Evolutionary conservation across 441 rosid species (phyloP).

Genomic region (Populus hybrid): DNA sequence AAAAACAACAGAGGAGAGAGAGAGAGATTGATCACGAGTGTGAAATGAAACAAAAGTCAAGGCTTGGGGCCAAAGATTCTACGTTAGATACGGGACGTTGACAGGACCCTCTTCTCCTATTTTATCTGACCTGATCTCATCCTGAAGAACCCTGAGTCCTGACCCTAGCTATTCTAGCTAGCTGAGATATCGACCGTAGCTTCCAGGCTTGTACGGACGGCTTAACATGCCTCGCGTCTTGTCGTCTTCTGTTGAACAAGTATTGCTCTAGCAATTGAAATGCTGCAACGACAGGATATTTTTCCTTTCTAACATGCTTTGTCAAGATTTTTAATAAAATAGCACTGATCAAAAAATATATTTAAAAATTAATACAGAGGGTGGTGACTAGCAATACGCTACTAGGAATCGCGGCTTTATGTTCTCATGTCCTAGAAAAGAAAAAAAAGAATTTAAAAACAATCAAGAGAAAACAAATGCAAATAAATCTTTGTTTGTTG

Average conservation of each 20-base stretch:
- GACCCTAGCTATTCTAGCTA: neutral
- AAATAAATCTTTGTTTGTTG: no score
- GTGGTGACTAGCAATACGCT: no score
- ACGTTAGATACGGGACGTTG: slow-evolving; percentile 24
- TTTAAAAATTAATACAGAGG: no score
- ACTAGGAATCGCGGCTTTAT: no score
- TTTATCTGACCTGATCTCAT: neutral
- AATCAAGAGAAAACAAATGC: no score
- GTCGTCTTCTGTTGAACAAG: neutral
- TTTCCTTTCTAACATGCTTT: neutral
- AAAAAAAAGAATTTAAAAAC: no score
- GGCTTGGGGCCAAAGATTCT: slow-evolving; percentile 22
- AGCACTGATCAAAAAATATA: no score
- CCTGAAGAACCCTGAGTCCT: neutral
- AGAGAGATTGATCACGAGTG: neutral
- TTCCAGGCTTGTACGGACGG: neutral
- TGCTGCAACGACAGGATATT: neutral
- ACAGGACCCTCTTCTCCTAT: neutral
- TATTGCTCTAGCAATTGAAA: no score
- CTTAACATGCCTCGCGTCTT: neutral
- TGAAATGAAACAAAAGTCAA: slow-evolving; percentile 3
- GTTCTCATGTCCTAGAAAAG: no score
- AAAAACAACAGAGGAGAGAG: no score
- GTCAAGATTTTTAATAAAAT: neutral
- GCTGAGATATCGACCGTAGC: neutral